Evolutionary conservation across 2,329 filamentous ascomycete genomes (phyloP).

Genomic region (Chalaropsis thielavioides): DNA sequence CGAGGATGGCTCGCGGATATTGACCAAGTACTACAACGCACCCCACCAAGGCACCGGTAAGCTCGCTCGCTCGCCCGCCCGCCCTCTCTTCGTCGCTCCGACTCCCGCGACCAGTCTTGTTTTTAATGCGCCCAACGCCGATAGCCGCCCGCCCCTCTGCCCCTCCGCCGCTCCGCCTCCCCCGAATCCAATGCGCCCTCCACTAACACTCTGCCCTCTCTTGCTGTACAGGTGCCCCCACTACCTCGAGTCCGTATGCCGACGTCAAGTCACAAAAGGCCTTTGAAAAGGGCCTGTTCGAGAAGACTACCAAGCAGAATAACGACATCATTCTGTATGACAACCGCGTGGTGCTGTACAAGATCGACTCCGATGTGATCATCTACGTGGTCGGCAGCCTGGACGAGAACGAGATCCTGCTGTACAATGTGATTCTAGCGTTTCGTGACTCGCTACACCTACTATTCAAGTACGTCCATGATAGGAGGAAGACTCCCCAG

Average conservation of each 20-base stretch:
- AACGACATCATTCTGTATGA: slow-evolving; percentile 97
- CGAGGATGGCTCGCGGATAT: slow-evolving; percentile 81
- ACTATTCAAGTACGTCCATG: slow-evolving; percentile 61
- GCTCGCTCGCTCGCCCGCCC: slow-evolving; percentile 20
- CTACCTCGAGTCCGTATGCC: slow-evolving; percentile 57
- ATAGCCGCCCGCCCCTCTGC: background rate
- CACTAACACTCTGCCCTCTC: slow-evolving; percentile 15
- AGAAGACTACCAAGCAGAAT: slow-evolving; percentile 92
- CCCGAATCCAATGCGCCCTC: slow-evolving; percentile 23
- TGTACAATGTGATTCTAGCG: slow-evolving; percentile 90
- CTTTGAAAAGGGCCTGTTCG: slow-evolving; percentile 88
- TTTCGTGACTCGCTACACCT: slow-evolving; percentile 80
- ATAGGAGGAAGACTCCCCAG: no score
- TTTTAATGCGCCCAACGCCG: background rate
- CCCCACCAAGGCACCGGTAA: slow-evolving; percentile 33
- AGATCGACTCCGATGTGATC: slow-evolving; percentile 96
- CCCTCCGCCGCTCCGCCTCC: background rate
- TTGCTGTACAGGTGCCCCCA: slow-evolving; percentile 13
- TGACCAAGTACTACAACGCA: slow-evolving; percentile 78
- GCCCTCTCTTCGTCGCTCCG: background rate
- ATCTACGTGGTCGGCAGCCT: slow-evolving; percentile 79
- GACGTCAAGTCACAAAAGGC: slow-evolving; percentile 86
- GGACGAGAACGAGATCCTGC: slow-evolving; percentile 91
- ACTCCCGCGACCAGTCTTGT: background rate
- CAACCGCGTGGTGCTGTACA: slow-evolving; percentile 91